Base-by-base conservation (phyloP, 192 early-diverging fungal species). In the Coemansia sp. region DNA sequence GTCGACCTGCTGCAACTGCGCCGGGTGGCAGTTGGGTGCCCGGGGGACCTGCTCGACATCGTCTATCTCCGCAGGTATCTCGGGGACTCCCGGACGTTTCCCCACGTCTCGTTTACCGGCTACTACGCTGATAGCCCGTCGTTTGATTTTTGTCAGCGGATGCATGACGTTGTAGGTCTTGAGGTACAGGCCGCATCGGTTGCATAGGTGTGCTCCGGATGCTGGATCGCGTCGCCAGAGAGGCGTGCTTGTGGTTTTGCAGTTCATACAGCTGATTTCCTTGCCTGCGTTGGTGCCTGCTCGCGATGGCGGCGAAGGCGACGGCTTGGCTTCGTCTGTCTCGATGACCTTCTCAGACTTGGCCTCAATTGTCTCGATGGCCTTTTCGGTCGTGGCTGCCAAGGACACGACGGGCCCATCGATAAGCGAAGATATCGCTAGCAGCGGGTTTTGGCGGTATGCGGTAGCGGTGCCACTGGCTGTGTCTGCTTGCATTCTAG, bases 161-260 rank as follows among this genome's bases (percentile, higher is more conserved):
- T 77, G 80, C 71, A 82, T 75, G n/a, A 65, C 56, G 50, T 74
- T 77, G 74, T 82, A 82, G 5, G 80, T 71, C 51, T 78, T 78
- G 52, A 75, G 72, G 55, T 83, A 83, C 32, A 83, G 60, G 3
- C 88, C 87, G 63, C 91, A 93, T 9, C 90, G 89, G 70, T 93
- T 93, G 62, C 91, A 93, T 51, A 91, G 85, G 23, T 89, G 87
- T 23, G 84, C 84, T 42, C 88, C 89, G 8, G 75, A 65, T 24
- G 82, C 81, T 23, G 88, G 86, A 57, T 74, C 78, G 30, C 91
- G 72, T 14, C 91, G 82, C 91, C 91, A 93, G 3, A 93, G 82
- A 23, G 91, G 91, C 11, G 91, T 93, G 23, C 81, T 83, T 0
- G 82, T 91, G 22, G 91, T 93, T 56, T 82, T 73, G 73, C 91